Base-by-base conservation (phyloP, 805 yeast species). In the Babjeviella inositovora region DNA sequence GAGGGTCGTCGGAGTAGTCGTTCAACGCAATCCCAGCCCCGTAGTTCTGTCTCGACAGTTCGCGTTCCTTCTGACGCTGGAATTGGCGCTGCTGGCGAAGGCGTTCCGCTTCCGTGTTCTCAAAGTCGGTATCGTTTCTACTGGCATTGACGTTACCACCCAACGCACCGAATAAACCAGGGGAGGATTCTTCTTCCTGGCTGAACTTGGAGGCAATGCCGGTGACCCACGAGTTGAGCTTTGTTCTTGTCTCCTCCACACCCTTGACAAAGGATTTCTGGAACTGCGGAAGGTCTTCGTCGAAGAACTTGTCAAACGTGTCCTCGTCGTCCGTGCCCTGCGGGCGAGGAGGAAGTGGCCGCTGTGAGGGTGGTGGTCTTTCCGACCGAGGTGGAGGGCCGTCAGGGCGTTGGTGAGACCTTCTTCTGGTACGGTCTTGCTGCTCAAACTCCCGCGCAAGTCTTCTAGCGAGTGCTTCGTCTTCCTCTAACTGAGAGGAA, bases 381-480 rank as follows among this genome's bases (percentile, higher is more conserved):
- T 10, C 7, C n/a, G 16, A 21, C 11, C n/a, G 21, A 21, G 8
- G n/a, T 8, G 13, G 8, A 13, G 23, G 13, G 16, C 16, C 23
- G 11, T 21, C 23, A 21, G n/a, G n/a, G n/a, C n/a, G n/a, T n/a
- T n/a, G n/a, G n/a, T n/a, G n/a, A 22, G 23, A 22, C 15, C 36
- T 28, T 33, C 54, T 40, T 31, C 56, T 43, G 27, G 45, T 37
- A 19, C 48, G 41, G 29, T 52, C 61, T 27, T 55, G 61, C 23
- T 36, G 28, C 32, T 54, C 62, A 30, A 59, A 76, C 37, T 75
- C 68, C 35, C 69, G 65, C 29, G 87, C 93, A 39, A 87, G 56
- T 37, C 63, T 58, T 31, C 90, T 67, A 2, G 97, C 97, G 34
- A 84, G 56, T 11, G 65, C 52, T 46, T 82, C 97, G 46, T 90